Percentiles rank a stretch among this genome's conserved stretches.
These are phyloP conservation scores for Malania oleifera DNA, from an alignment of 164 flowering plant species.

Conservation along the genomic window DNA sequence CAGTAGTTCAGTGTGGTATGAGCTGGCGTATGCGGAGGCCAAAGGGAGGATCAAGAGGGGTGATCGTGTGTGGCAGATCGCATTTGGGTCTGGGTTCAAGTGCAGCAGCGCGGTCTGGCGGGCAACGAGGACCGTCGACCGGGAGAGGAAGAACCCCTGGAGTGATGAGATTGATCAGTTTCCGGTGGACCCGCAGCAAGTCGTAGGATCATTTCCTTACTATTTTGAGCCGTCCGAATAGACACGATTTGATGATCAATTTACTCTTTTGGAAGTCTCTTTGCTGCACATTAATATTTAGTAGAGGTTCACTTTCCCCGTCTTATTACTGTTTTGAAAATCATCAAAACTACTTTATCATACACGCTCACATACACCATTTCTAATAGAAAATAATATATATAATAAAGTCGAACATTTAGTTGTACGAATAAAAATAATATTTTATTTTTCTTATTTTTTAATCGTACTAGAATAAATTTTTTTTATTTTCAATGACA, in stretches of 20 bases:
- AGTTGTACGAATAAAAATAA: too few relatives aligned
- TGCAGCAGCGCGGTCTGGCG: constrained; percentile 21
- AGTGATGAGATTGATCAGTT: constrained; percentile 10
- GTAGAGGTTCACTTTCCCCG: too few relatives aligned
- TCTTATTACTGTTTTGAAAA: too few relatives aligned
- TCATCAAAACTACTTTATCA: too few relatives aligned
- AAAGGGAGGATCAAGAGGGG: constrained; percentile 21
- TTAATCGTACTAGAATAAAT: too few relatives aligned
- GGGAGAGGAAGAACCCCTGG: constrained; percentile 17
- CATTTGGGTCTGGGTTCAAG: constrained; percentile 22
- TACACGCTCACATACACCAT: too few relatives aligned
- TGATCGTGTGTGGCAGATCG: constrained; percentile 21
- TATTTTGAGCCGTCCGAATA: not conserved
- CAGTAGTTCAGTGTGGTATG: constrained; percentile 24
- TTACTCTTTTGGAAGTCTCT: too few relatives aligned
- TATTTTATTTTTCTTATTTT: too few relatives aligned
- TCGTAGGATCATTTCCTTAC: not conserved
- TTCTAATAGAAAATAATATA: too few relatives aligned
- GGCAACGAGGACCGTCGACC: constrained; percentile 10
- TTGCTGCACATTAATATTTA: too few relatives aligned
- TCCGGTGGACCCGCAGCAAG: not conserved
- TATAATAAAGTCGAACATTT: too few relatives aligned
- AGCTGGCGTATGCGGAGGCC: constrained; percentile 18
- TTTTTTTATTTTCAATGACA: too few relatives aligned
- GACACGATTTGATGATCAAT: not conserved